phyloP scores from a whole-genome alignment of 768 basidiomycete genomes.

The Mycena haematopus region DNA sequence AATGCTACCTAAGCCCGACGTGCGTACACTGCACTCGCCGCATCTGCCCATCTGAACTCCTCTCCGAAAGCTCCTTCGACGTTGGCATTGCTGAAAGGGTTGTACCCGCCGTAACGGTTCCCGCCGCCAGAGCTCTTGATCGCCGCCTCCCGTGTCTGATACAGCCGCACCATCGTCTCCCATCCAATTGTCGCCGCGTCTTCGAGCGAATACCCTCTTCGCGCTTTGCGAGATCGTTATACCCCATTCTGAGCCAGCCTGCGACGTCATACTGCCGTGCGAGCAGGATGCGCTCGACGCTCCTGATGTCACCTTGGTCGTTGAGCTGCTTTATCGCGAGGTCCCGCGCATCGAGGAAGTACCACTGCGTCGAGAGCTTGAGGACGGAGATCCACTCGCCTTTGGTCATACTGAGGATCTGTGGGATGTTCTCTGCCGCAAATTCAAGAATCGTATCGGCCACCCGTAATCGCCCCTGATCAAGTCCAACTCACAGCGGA shows the following conservation, averaged over 20 bases:
- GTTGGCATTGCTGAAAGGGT: not conserved
- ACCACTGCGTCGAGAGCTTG: conserved; percentile 42
- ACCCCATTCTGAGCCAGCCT: conserved; percentile 16
- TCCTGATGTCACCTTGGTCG: not conserved
- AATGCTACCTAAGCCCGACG: too few relatives aligned
- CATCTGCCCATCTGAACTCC: not conserved
- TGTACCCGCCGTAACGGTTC: too few relatives aligned
- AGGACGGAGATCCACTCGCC: conserved; percentile 40
- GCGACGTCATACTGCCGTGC: conserved; percentile 18
- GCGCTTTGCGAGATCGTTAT: conserved; percentile 16
- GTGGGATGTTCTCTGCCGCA: not conserved
- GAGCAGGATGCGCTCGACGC: conserved; percentile 12
- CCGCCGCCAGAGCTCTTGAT: not conserved
- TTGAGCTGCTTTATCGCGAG: conserved; percentile 35
- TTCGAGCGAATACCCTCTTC: not conserved
- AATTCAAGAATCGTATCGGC: too few relatives aligned
- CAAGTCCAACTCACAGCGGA: too few relatives aligned
- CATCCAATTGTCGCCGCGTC: conserved; percentile 18
- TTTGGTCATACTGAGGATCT: not conserved
- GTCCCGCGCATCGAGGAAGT: conserved; percentile 31
- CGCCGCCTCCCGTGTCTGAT: conserved; percentile 25
- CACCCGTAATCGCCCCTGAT: too few relatives aligned
- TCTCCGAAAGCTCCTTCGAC: conserved; percentile 7
- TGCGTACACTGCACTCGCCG: not conserved
- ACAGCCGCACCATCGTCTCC: conserved; percentile 15